These are phyloP conservation scores for Auxenochlorella protothecoides DNA, from an alignment of 139 green algal species.

Conservation along the genomic window DNA sequence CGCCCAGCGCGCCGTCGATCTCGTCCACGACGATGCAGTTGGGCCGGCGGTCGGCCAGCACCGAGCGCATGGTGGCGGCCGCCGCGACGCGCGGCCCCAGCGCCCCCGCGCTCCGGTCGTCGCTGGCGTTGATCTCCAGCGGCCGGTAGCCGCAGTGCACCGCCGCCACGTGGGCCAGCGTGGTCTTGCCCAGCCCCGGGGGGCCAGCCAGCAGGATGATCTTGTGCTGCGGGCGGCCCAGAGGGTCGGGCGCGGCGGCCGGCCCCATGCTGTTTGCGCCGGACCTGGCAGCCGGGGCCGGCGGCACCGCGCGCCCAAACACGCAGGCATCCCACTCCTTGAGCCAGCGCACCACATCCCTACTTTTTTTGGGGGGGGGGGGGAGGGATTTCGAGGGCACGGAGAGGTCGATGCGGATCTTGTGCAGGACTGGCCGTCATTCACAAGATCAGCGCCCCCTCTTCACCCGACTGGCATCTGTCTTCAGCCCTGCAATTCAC, in stretches of 20 bases:
- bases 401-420: background rate
- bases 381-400: background rate
- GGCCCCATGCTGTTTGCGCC: conserved; percentile 1
- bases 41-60: conserved; percentile 40
- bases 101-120: conserved; percentile 65
- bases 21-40: conserved; percentile 95
- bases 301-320: conserved; percentile 26
- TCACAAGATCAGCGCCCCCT: too few relatives aligned
- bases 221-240: conserved; percentile 31
- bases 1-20: conserved; percentile 76
- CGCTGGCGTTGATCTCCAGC: conserved; percentile 90
- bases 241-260: conserved; percentile 1
- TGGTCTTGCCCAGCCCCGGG: conserved; percentile 88
- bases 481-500: too few relatives aligned
- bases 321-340: conserved; percentile 70
- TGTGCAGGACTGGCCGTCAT: too few relatives aligned
- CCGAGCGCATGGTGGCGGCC: conserved; percentile 59
- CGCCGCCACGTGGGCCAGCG: conserved; percentile 84
- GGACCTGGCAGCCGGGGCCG: background rate
- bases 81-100: conserved; percentile 62
- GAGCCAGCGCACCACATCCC: conserved; percentile 59
- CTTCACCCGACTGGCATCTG: too few relatives aligned
- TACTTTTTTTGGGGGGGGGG: background rate
- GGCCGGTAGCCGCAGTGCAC: conserved; percentile 87
- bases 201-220: conserved; percentile 42